Evolutionary conservation across 306 rosid species (phyloP), one percentile per base, ranked within the genome.

Genomic region (Gastrolobium villosum): DNA sequence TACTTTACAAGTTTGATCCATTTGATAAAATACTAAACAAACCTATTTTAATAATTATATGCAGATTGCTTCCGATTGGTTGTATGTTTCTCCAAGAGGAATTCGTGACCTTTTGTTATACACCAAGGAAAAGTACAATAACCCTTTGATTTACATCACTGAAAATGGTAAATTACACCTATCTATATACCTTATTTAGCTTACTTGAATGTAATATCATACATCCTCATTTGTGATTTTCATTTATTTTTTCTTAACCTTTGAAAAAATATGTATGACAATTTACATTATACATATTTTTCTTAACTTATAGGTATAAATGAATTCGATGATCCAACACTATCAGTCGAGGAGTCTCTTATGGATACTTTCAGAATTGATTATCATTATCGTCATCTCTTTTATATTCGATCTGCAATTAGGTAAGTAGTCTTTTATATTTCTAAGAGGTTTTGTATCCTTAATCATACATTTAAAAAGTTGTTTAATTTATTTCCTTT

Each of bases 71-170:
- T 75, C 97, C 14, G 34, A 54, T 37, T 83, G 89, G 93, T 56
- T 88, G 4, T 71, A 76, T 1, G 75, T 83, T 44, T 91, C 73
- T 78, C 94, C 94, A 15, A 65, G 39, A 50, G 93, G 97, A 61
- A 63, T 92, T 65, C 68, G 13, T 2, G 87, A 88, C 0, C 45
- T 84, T 10, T 40, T 89, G 80, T 28, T 80, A 43, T 88, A 92
- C 37, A 76, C 80, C 2, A 91, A 79, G 49, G 52, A 7, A 34
- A 88, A 78, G 52, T 91, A 91, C 43, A 63, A 86, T 6, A 83
- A 88, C 41, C 92, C 90, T 5, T 15, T 82, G 7, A 86, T 86
- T 49, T 91, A 86, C 52, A 91, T 91, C 3, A 91, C 89, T 7
- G 94, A 90, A 75, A 90, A 87, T 74, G 91, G 94, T 90, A 80